Percentiles rank a stretch among this genome's conserved stretches.
These are phyloP conservation scores for Aphanomyces stellatus DNA, from an alignment of 352 stramenopile species.

Conservation along the genomic window DNA sequence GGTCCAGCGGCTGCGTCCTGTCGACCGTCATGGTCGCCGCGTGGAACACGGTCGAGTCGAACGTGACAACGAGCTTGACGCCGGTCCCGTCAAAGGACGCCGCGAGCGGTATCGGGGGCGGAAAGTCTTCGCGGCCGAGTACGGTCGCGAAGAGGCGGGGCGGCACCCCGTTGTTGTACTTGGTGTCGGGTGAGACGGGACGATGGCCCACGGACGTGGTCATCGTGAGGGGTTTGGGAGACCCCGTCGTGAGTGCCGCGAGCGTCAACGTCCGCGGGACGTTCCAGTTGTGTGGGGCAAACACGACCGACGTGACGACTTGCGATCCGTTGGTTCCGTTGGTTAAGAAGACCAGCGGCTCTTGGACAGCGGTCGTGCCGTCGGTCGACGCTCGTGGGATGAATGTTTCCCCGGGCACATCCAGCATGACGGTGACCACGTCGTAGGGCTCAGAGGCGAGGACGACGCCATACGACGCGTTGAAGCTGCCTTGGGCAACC, in stretches of 20 bases:
- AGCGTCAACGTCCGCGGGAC: background rate
- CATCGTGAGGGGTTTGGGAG: conserved; percentile 11
- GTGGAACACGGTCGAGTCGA: conserved; percentile 63
- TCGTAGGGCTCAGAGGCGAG: conserved; percentile 58
- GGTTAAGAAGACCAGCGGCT: conserved; percentile 28
- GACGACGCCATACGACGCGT: conserved; percentile 55
- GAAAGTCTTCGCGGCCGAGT: conserved; percentile 44
- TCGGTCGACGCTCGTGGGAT: conserved; percentile 19
- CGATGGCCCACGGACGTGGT: background rate
- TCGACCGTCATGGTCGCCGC: conserved; percentile 47
- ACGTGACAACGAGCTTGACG: conserved; percentile 41
- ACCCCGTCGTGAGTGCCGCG: conserved; percentile 4
- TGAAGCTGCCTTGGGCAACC: conserved; percentile 66
- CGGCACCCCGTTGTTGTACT: conserved; percentile 26
- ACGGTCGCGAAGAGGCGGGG: background rate
- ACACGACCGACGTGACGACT: conserved; percentile 28
- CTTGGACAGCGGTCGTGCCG: conserved; percentile 21
- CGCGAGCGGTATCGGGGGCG: conserved; percentile 39
- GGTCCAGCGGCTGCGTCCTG: background rate
- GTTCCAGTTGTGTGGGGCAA: conserved; percentile 57
- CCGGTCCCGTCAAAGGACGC: conserved; percentile 46
- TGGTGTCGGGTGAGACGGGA: background rate
- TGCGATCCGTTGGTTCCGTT: background rate
- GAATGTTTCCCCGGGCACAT: conserved; percentile 36
- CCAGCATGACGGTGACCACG: conserved; percentile 39